A percentile compares a stretch with the other conserved stretches of the same genome.
These are phyloP conservation scores for Cercospora sp. DNA, from an alignment of 2,329 filamentous ascomycete genomes.

Conservation along the genomic window DNA sequence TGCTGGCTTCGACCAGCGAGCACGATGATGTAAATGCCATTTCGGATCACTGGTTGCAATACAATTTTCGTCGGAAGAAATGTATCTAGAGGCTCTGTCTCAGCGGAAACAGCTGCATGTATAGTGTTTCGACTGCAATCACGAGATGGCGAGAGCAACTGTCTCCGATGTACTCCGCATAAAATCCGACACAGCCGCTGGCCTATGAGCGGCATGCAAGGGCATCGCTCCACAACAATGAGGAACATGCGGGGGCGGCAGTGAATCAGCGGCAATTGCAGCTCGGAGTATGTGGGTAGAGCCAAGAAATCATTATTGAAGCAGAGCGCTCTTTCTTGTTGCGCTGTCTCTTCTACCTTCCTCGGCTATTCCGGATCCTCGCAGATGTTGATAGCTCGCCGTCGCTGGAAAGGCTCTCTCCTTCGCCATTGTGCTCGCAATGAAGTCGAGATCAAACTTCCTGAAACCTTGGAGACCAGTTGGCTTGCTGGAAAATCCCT, in stretches of 20 bases:
- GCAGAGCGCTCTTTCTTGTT: not conserved
- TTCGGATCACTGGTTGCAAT: not conserved
- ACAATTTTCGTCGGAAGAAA: not conserved
- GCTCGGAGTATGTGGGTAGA: not conserved
- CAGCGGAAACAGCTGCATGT: not conserved
- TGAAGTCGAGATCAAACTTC: not conserved
- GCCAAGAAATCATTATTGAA: not conserved
- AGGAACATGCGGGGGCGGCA: not conserved
- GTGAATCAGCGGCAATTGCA: not conserved
- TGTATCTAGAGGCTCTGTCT: not conserved
- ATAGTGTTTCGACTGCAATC: not conserved
- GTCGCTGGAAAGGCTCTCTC: not conserved
- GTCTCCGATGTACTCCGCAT: not conserved
- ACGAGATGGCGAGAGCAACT: constrained; percentile 5
- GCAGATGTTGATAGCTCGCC: not conserved
- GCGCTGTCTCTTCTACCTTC: not conserved
- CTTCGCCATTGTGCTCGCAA: not conserved
- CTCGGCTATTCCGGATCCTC: not conserved
- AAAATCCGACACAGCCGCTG: not conserved
- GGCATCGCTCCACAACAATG: not conserved
- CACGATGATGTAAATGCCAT: not conserved
- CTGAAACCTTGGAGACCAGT: too few species aligned
- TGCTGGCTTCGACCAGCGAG: not conserved
- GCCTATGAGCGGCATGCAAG: not conserved
- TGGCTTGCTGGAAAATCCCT: not conserved